Percentiles rank a stretch among this genome's conserved stretches.
Evolutionary conservation across 192 early-diverging fungal species (phyloP).

Genomic region (Piromyces finnis): DNA sequence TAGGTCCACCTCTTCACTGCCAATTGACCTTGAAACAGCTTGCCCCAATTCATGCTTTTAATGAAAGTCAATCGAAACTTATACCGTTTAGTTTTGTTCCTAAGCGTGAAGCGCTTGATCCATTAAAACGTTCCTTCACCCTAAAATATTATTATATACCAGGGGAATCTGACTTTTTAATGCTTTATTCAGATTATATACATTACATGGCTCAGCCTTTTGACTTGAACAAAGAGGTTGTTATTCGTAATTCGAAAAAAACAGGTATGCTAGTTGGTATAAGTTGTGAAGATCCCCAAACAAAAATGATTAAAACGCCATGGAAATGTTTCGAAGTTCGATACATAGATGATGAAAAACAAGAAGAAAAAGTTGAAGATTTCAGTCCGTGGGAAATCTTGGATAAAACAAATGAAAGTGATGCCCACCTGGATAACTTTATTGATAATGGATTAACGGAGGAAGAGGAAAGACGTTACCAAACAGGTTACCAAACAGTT

Average conservation of each 20-base stretch:
- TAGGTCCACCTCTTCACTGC: neutral
- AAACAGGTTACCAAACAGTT: conserved; percentile 20
- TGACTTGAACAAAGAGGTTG: neutral
- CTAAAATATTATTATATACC: neutral
- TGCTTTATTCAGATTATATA: neutral
- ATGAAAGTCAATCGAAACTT: neutral
- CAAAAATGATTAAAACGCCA: neutral
- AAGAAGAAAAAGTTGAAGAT: neutral
- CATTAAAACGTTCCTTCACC: neutral
- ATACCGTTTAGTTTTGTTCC: neutral
- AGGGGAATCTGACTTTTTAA: neutral
- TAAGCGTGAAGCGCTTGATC: neutral
- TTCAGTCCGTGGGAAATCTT: conserved; percentile 26
- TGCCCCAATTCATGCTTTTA: neutral
- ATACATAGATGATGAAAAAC: neutral
- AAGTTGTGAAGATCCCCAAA: neutral
- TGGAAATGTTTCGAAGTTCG: neutral
- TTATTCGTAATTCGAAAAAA: neutral
- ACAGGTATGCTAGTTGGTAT: neutral
- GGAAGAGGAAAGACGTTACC: conserved; percentile 10
- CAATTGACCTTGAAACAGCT: neutral
- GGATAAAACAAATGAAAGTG: conserved; percentile 9
- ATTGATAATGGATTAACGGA: conserved; percentile 5
- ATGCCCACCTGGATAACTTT: neutral
- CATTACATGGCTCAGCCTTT: neutral